These are phyloP conservation scores for Rosa multiflora DNA, from an alignment of 306 rosid genomes.

Conservation along the genomic window DNA sequence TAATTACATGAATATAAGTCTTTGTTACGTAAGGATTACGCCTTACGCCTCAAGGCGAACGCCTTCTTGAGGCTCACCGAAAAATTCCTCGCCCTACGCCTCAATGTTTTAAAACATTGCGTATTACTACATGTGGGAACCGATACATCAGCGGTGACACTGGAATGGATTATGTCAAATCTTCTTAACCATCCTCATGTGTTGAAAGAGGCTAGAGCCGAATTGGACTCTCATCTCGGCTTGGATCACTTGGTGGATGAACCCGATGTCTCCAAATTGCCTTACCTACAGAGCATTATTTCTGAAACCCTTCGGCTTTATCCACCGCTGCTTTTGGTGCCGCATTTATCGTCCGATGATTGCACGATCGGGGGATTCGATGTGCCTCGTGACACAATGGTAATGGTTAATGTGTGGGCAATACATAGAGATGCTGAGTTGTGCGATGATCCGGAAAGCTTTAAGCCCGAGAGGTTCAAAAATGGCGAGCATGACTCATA, in stretches of 20 bases:
- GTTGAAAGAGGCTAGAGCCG: constrained; percentile 37
- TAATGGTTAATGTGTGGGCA: constrained; percentile 54
- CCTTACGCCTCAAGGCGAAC: too few relatives aligned
- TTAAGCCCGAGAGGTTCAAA: neutral
- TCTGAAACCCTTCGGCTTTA: constrained; percentile 38
- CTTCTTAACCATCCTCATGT: constrained; percentile 51
- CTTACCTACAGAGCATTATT: constrained; percentile 42
- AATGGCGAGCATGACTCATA: too few relatives aligned
- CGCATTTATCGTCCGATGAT: constrained; percentile 39
- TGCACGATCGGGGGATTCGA: constrained; percentile 38
- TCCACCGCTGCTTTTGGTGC: constrained; percentile 39
- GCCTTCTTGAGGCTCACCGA: too few relatives aligned
- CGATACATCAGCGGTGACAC: constrained; percentile 44
- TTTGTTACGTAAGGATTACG: too few relatives aligned
- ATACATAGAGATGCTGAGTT: constrained; percentile 14
- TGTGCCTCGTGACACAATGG: constrained; percentile 39
- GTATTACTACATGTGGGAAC: constrained; percentile 43
- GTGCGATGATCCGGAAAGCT: constrained; percentile 1
- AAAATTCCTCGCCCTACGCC: too few relatives aligned
- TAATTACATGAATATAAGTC: too few relatives aligned
- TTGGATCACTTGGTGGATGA: constrained; percentile 38
- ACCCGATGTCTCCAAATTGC: constrained; percentile 32
- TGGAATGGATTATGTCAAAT: constrained; percentile 69
- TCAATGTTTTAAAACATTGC: neutral
- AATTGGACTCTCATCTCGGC: constrained; percentile 37